Percentiles rank a stretch among this genome's conserved stretches.
Conservation (phyloP, 2,329 filamentous ascomycete genomes). For the Penicillium janthinellum region DNA sequence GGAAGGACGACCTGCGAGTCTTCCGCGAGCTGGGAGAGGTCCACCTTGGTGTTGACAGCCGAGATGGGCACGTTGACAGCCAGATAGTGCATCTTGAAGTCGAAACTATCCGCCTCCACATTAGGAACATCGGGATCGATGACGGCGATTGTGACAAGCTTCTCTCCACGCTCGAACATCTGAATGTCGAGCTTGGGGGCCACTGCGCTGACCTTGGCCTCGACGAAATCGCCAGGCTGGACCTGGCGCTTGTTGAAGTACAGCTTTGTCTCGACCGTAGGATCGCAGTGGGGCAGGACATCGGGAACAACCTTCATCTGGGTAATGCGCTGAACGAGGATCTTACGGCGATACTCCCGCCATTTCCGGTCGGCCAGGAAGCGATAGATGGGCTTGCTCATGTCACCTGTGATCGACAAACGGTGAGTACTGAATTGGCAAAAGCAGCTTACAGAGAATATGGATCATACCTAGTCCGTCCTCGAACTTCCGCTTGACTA, state of each 20-base stretch:
- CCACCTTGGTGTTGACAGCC: constrained; percentile 61
- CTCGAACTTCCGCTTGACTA: constrained; percentile 92
- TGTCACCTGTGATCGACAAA: constrained; percentile 67
- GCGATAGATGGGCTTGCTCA: constrained; percentile 95
- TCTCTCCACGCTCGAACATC: constrained; percentile 77
- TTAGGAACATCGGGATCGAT: constrained; percentile 90
- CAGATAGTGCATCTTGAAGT: constrained; percentile 82
- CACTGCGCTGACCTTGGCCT: constrained; percentile 71
- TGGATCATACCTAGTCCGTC: constrained; percentile 73
- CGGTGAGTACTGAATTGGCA: background rate
- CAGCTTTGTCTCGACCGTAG: constrained; percentile 76
- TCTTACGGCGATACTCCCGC: constrained; percentile 75
- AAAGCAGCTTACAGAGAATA: background rate
- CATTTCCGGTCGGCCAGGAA: constrained; percentile 85
- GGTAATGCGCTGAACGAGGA: constrained; percentile 80
- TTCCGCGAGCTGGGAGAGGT: constrained; percentile 63
- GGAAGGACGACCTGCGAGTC: constrained; percentile 70
- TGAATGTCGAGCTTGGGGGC: constrained; percentile 79
- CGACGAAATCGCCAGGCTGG: constrained; percentile 75
- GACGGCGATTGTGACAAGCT: constrained; percentile 80
- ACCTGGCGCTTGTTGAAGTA: constrained; percentile 73
- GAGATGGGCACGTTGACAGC: constrained; percentile 72
- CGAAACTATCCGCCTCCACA: constrained; percentile 71
- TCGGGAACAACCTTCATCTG: constrained; percentile 90
- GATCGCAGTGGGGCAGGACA: constrained; percentile 76